Base-by-base conservation (phyloP, 2,329 filamentous ascomycete species). In the Pyricularia grisea region DNA sequence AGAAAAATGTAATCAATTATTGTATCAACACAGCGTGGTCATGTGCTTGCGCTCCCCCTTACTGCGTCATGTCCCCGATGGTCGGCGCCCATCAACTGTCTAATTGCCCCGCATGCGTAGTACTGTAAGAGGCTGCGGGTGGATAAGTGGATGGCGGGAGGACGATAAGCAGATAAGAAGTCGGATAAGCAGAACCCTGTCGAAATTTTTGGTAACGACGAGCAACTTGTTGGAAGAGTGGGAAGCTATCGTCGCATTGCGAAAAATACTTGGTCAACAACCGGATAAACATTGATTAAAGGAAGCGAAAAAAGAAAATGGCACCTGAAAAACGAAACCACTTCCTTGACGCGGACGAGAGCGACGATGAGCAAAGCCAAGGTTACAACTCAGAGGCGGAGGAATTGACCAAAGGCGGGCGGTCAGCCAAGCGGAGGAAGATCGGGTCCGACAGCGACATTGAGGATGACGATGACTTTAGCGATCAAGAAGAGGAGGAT, bases 241-340 rank as follows among this genome's bases (percentile, higher is more conserved):
- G 14, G 12, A 23, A 63, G 23, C 27, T 27, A 28, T 23, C 6
- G 25, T 27, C 60, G 60, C 25, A 63, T 61, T 12, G 12, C 60
- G 20, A 58, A n/a, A 27, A 63, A 12, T 4, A 63, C 12, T 63
- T 27, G 17, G 60, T 27, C 20, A 58, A 58, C 55, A 58, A 7
- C 55, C 20, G 11, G 23, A 61, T 17, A 17, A 25, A 4, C 25
- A 28, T 23, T 63, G 27, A 20, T 2, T 25, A 17, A 14, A 2
- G 14, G 12, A 27, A 3, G 14, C n/a, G 12, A 23, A 63, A 9
- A 6, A 42, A 58, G 68, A 70, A 50, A 66, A 93, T 93, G 90
- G 79, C 88, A 1, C 82, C 87, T 60, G 86, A 89, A 75, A 92
- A 90, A 75, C 85, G 86, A 73, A 93, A 93, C 77, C 85, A 91